Conservation (phyloP, 208 protist species). For the Phytomonas sp. region DNA sequence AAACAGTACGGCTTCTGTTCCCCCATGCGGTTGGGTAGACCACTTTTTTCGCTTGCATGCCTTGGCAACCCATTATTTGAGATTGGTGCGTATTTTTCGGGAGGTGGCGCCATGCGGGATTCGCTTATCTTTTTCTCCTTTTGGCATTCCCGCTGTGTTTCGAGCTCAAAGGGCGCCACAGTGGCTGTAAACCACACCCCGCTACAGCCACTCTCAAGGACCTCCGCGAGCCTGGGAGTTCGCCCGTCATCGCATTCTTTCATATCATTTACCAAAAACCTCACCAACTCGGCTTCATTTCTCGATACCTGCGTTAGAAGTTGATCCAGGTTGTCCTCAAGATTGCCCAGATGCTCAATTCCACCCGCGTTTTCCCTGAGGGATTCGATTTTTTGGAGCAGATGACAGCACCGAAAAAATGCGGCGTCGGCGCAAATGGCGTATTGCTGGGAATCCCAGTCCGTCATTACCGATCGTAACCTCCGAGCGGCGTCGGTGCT, state of each 20-base stretch:
- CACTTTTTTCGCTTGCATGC: constrained; percentile 15
- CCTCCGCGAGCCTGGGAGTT: constrained; percentile 1
- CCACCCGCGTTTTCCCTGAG: background rate
- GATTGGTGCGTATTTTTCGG: constrained; percentile 11
- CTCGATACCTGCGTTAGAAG: background rate
- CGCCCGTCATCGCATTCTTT: background rate
- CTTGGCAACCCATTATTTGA: constrained; percentile 6
- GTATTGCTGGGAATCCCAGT: constrained; percentile 80
- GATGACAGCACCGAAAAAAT: constrained; percentile 40
- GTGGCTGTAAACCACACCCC: constrained; percentile 72
- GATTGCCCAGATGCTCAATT: background rate
- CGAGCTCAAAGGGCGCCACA: constrained; percentile 32
- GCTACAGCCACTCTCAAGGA: constrained; percentile 37
- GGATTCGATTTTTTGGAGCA: background rate
- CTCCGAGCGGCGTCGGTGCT: background rate
- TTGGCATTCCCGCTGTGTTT: constrained; percentile 17
- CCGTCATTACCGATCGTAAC: constrained; percentile 33
- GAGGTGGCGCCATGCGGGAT: constrained; percentile 21
- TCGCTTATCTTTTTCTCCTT: constrained; percentile 9
- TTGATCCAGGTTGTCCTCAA: background rate
- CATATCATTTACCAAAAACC: background rate
- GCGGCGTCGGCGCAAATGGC: constrained; percentile 51
- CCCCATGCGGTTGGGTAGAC: constrained; percentile 8
- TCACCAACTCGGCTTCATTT: background rate
- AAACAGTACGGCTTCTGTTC: constrained; percentile 28